Base-by-base conservation (phyloP, 2,329 filamentous ascomycete species). In the Chrysoporthe cubensis region DNA sequence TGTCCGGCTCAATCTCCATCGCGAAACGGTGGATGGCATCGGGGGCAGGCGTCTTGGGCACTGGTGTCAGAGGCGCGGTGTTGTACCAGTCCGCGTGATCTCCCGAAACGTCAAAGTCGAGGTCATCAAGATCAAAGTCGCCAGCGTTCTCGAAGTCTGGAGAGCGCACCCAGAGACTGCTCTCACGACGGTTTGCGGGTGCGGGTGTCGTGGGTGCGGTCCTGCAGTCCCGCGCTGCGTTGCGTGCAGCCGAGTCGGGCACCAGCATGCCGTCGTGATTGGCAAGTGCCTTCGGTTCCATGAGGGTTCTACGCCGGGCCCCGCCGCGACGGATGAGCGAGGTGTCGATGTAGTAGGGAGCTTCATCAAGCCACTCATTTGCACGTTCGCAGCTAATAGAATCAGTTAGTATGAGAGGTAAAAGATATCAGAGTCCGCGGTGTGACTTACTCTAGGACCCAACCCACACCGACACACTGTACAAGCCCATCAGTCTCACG, bases 381-480 rank as follows among this genome's bases (percentile, higher is more conserved):
- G 92, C 88, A 16, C 90, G 84, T 77, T 95, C 91, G 73, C 92
- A 95, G 73, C 90, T 92, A 64, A 37, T 66, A 60, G 26, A 5
- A 5, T 3, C 14, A 16, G 72, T 82, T 74, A 80, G 75, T 71
- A 26, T 63, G 4, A 50, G 21, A 65, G 64, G 54, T 37, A 6
- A 18, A 34, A 4, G 56, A 62, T 21, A 16, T 6, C 8, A 14
- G 21, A 21, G 9, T 37, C 37, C 21, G 2, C 4, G 14, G 2
- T 8, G 16, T 2, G 42, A 87, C 90, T 86, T 87, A 93, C 90
- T 97, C 93, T 71, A 97, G 85, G 65, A 96, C 91, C 93, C 93
- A 97, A 71, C 89, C 90, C 59, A 96, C 91, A 62, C 93, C 93
- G 66, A 97, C 93, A 79, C 93, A 96, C 73, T 92, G 89, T 48